These are phyloP conservation scores for Cyclaneusma minus DNA, from an alignment of 2,329 filamentous ascomycete genomes.

Conservation along the genomic window DNA sequence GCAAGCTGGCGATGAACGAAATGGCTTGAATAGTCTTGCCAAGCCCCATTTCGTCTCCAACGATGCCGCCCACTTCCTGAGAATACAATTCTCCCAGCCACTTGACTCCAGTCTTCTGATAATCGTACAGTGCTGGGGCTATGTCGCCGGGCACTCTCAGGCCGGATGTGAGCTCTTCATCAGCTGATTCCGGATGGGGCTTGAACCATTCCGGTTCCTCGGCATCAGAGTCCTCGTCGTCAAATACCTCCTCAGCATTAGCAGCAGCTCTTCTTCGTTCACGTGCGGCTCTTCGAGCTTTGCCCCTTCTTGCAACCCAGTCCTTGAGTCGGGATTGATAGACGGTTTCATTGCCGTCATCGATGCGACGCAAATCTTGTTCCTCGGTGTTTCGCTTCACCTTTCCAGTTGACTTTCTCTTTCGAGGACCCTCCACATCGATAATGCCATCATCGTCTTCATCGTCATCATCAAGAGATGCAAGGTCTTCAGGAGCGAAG, in stretches of 20 bases:
- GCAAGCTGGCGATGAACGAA: slow-evolving; percentile 75
- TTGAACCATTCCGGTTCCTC: slow-evolving; percentile 61
- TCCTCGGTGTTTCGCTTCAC: slow-evolving; percentile 12
- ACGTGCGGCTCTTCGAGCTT: slow-evolving; percentile 34
- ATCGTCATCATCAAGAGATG: slow-evolving; percentile 20
- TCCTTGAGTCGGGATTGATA: slow-evolving; percentile 61
- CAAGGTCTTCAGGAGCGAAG: slow-evolving; percentile 13
- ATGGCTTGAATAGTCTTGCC: slow-evolving; percentile 81
- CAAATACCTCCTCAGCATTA: no score
- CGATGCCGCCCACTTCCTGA: slow-evolving; percentile 81
- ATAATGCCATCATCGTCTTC: slow-evolving; percentile 18
- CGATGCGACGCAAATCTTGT: slow-evolving; percentile 32
- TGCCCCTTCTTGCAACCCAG: slow-evolving; percentile 54
- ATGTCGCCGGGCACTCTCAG: slow-evolving; percentile 84
- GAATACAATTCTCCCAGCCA: slow-evolving; percentile 90
- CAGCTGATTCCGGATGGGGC: slow-evolving; percentile 68
- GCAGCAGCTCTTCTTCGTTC: slow-evolving; percentile 20
- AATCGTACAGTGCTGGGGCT: slow-evolving; percentile 82
- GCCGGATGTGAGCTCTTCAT: slow-evolving; percentile 56
- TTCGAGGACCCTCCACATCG: slow-evolving; percentile 23
- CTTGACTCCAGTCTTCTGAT: slow-evolving; percentile 92
- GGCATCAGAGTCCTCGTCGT: slow-evolving; percentile 26
- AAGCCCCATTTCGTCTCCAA: slow-evolving; percentile 98
- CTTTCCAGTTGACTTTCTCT: slow-evolving; percentile 18
- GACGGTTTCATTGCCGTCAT: slow-evolving; percentile 76